Evolutionary conservation across 441 rosid genomes (phyloP), one percentile per base, ranked within the genome.

Genomic region (Erodium chrysanthum): DNA sequence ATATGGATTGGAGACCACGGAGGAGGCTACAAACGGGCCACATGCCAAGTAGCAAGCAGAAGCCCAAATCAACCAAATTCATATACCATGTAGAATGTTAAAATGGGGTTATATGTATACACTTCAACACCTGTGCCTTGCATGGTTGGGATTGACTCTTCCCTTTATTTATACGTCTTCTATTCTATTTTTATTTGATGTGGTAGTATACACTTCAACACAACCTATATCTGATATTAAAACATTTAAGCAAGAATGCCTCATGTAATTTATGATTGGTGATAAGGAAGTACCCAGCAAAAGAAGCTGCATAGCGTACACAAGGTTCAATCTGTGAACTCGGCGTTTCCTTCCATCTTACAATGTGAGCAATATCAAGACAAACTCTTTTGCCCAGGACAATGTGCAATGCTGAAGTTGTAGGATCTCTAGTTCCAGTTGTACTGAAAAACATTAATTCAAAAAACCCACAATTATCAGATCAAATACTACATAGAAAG

Each of bases 251-350:
- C 31, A 22, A 17, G 5, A 22, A 61, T 61, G 61, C 15, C 56
- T 61, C 7, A 8, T 17, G 29, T 20, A 61, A 73, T 10, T 65
- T 73, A 71, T 33, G 65, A 70, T 56, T 17, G 73, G 66, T 66
- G 44, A 66, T 29, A 67, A 71, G 75, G 72, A 71, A 79, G 67
- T 92, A 92, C 98, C 98, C 98, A 71, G 97, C 94, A 84, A 92
- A 92, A 67, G 98, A 92, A 79, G 91, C 96, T 46, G 95, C 96
- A 78, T 90, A 92, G 77, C 94, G 97, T 77, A 88, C 84, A 68
- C 71, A 84, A 73, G 96, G 97, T 76, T 92, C 92, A 65, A 82
- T 79, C 66, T 76, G 72, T 7, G 96, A 86, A 65, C 78, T 72
- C 44, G 84, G 70, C 64, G 88, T 77, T 29, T 81, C 74, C 82